Evolutionary conservation across 2,329 filamentous ascomycete species (phyloP), one percentile per base, ranked within the genome.

Genomic region (Tolypocladium guangdongense): DNA sequence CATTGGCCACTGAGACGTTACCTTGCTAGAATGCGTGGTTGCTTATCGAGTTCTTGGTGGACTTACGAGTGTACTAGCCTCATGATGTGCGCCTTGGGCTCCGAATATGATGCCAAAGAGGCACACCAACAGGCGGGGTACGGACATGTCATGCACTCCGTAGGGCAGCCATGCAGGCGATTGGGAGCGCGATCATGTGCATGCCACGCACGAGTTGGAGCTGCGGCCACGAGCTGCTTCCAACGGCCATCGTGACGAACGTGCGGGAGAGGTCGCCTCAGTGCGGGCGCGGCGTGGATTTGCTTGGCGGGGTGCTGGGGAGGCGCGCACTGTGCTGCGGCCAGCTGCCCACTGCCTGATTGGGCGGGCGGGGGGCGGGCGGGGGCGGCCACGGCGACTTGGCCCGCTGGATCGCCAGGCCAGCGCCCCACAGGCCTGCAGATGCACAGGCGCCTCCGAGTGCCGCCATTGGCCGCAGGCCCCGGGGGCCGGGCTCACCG

Each of bases 401-500:
- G 56, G 54, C 54, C 57, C 58, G 56, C 58, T 61, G 60, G 58
- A 62, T 62, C 60, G 61, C 57, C 60, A 43, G 57, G 49, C 58
- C 41, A 43, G 33, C 33, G 56, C 60, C 58, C 63, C 62, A 60
- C 63, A 52, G 39, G 39, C 50, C 47, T 63, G 63, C 63, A 65
- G 62, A 57, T 63, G 60, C 62, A 57, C 58, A 62, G 62, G 62
- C 61, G 63, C 59, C 61, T 59, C 65, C 27, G 63, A 58, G 62
- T 47, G 43, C 58, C 56, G 58, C 61, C 55, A 70, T 70, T 70
- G 68, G 68, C 65, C 65, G 62, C 61, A 56, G 55, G 51, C 63
- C 58, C 62, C 62, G 63, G 22, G 39, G 64, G 47, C 62, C 60
- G 60, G 65, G 64, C 68, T 69, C 67, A 69, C 67, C 67, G 67